Percentiles rank a stretch among this genome's conserved stretches.
Evolutionary conservation across 2,329 filamentous ascomycete genomes (phyloP).

Genomic region (Talaromyces sp.): DNA sequence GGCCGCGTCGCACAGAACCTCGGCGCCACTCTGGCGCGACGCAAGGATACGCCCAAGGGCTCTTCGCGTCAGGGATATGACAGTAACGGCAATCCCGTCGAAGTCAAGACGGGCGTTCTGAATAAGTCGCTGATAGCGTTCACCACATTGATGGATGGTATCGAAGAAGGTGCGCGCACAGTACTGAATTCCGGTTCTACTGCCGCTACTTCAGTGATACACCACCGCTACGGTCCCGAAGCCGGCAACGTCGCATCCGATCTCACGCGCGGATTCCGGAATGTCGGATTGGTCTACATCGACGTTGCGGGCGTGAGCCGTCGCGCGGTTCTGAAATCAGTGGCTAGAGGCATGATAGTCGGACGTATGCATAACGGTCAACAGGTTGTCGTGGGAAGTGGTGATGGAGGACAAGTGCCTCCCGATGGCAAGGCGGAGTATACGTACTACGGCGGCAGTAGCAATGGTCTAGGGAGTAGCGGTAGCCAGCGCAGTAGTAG

Average conservation of each 20-base stretch:
- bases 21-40: conserved; percentile 70
- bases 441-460: conserved; percentile 11
- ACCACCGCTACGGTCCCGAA: conserved; percentile 84
- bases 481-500: neutral
- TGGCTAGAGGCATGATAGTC: conserved; percentile 84
- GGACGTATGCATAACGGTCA: conserved; percentile 49
- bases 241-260: conserved; percentile 73
- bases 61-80: conserved; percentile 56
- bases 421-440: conserved; percentile 9
- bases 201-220: conserved; percentile 80
- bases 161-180: conserved; percentile 79
- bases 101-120: conserved; percentile 84
- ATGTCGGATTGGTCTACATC: conserved; percentile 95
- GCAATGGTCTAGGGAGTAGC: conserved; percentile 3
- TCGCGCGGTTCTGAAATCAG: conserved; percentile 84
- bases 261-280: conserved; percentile 84
- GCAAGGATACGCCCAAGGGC: conserved; percentile 52
- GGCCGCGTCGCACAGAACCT: conserved; percentile 83
- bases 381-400: conserved; percentile 47
- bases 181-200: conserved; percentile 70
- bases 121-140: conserved; percentile 98
- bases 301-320: conserved; percentile 91
- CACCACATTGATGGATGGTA: conserved; percentile 87
- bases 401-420: conserved; percentile 42
- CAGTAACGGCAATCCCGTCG: conserved; percentile 62